These are phyloP conservation scores for Magnolia officinalis DNA, from an alignment of 164 flowering plant genomes.

Conservation along the genomic window DNA sequence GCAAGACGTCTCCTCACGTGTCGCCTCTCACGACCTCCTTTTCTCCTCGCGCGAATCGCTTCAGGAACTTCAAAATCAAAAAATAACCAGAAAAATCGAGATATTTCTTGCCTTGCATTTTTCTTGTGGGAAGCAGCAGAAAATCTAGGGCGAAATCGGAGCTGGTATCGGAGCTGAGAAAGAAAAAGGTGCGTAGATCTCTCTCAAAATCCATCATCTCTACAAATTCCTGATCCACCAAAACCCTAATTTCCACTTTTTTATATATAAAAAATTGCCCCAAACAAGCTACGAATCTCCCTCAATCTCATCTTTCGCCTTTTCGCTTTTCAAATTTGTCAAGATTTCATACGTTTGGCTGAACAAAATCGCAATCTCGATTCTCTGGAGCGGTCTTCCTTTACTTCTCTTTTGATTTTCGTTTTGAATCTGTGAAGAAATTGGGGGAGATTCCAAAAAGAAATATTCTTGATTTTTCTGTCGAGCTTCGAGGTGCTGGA, in stretches of 20 bases:
- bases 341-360: background rate
- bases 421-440: background rate
- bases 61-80: background rate
- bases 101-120: background rate
- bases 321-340: background rate
- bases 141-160: background rate
- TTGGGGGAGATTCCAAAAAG: background rate
- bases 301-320: background rate
- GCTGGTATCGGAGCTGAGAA: background rate
- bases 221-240: background rate
- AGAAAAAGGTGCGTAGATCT: constrained; percentile 2
- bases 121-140: background rate
- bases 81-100: background rate
- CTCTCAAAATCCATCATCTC: background rate
- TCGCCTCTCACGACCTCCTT: background rate
- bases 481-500: background rate
- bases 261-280: background rate
- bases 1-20: background rate
- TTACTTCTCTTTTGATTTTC: background rate
- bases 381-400: background rate
- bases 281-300: background rate
- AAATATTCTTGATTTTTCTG: background rate
- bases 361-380: background rate
- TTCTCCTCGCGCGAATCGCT: background rate
- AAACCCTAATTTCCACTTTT: background rate